phyloP scores from a whole-genome alignment of 148 eudicot genomes.

The Persicaria tinctoria region DNA sequence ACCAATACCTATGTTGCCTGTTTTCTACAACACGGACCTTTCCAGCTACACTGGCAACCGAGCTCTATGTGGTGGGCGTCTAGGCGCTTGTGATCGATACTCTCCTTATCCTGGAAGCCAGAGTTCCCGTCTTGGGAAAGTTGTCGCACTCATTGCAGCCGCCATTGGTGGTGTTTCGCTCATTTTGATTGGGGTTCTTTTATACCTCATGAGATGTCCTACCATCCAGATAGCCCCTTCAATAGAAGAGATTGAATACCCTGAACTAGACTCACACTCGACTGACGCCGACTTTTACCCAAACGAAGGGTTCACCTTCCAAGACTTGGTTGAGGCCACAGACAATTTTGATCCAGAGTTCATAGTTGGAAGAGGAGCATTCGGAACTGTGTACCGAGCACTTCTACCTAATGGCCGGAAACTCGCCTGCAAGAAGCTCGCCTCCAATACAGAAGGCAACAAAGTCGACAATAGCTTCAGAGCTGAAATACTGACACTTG shows the following conservation, averaged over 20 bases:
- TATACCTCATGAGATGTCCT: constrained; percentile 45
- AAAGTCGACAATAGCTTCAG: constrained; percentile 56
- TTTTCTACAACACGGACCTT: constrained; percentile 38
- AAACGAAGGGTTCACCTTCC: constrained; percentile 56
- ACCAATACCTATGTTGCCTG: constrained; percentile 52
- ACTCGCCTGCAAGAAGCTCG: constrained; percentile 71
- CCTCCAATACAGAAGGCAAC: constrained; percentile 51
- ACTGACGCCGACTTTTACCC: constrained; percentile 58
- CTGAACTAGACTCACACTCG: not conserved
- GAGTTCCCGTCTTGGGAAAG: constrained; percentile 36
- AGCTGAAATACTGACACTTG: constrained; percentile 80
- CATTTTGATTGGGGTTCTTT: constrained; percentile 40
- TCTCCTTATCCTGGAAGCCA: constrained; percentile 20
- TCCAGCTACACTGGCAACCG: constrained; percentile 62
- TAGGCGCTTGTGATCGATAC: constrained; percentile 23
- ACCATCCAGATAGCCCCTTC: constrained; percentile 20
- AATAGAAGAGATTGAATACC: not conserved
- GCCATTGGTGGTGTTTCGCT: constrained; percentile 45
- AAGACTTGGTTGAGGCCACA: constrained; percentile 66
- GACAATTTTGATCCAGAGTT: constrained; percentile 48
- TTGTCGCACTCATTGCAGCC: constrained; percentile 30
- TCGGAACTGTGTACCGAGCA: constrained; percentile 79
- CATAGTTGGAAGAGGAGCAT: constrained; percentile 69
- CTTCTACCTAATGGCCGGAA: constrained; percentile 42
- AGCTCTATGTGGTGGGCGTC: constrained; percentile 43